Base-by-base conservation (phyloP, 1,139 yeast genomes). In the Candida albicans region DNA sequence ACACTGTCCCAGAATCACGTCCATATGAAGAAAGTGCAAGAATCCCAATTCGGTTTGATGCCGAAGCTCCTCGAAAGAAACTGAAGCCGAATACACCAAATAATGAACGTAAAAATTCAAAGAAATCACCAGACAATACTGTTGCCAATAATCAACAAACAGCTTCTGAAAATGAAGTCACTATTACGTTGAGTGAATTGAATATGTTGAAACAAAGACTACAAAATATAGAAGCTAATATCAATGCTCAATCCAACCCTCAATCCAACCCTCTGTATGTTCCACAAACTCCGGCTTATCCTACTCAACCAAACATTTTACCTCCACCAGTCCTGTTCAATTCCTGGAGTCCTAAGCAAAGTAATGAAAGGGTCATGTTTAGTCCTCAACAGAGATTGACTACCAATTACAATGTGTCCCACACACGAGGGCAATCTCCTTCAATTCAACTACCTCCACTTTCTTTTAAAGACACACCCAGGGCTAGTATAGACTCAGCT, bases 11-110 rank as follows among this genome's bases (percentile, higher is more conserved):
- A 24, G 25, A 32, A 5, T 13, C 37, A 4, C 42, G 50, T 26
- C 67, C 68, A 4, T 63, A 65, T 48, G 47, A 61, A 27, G 44
- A 51, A 9, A 59, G 66, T 47, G 68, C 66, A 4, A 57, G 51
- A 32, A 57, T 50, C 32, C 70, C 69, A 7, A 50, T 64, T n/a
- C 40, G 41, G 8, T 55, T 51, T 30, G 39, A 34, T 14, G 24
- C 38, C 28, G 27, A 27, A 7, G 25, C 33, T 10, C 27, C 27
- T n/a, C 40, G 27, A 40, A 37, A 12, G 15, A 25, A 14, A 4
- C 13, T 5, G 24, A 14, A 25, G 28, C 38, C 45, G 2, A 30
- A 4, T 4, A 11, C 22, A 31, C 37, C 45, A 29, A 38, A 31
- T 27, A 35, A 30, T 33, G 31, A 33, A 26, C 30, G 34, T 30